Percentiles rank a stretch among this genome's conserved stretches.
These are phyloP conservation scores for Orobanche coerulescens DNA, from an alignment of 257 asterid species.

Conservation along the genomic window DNA sequence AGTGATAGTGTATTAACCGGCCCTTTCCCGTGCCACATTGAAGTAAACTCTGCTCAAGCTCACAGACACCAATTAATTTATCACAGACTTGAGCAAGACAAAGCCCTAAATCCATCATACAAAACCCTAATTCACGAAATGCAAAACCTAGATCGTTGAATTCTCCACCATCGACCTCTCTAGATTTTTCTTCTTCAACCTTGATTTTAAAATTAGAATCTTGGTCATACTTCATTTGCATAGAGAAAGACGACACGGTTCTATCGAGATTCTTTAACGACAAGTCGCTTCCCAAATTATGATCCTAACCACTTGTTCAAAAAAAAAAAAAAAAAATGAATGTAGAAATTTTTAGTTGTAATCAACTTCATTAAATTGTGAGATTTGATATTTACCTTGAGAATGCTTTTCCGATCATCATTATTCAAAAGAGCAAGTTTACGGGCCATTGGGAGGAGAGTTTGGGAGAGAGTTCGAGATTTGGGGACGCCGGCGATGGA, in stretches of 20 bases:
- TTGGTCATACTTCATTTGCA: conserved; percentile 63
- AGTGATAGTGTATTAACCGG: conserved; percentile 81
- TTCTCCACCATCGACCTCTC: conserved; percentile 24
- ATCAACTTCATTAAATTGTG: neutral
- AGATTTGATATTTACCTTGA: conserved; percentile 47
- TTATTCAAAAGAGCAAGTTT: conserved; percentile 58
- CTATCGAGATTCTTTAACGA: conserved; percentile 57
- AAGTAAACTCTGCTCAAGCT: conserved; percentile 68
- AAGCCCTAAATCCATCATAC: conserved; percentile 78
- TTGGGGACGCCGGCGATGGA: conserved; percentile 52
- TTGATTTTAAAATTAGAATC: conserved; percentile 19
- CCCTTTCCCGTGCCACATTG: conserved; percentile 72
- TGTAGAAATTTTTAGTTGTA: neutral
- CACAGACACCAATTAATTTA: conserved; percentile 45
- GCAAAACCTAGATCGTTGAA: conserved; percentile 45
- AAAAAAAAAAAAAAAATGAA: neutral
- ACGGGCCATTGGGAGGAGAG: conserved; percentile 67
- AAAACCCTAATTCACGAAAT: conserved; percentile 53
- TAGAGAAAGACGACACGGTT: conserved; percentile 75
- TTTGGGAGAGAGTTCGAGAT: conserved; percentile 39
- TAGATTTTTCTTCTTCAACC: conserved; percentile 1
- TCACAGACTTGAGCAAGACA: conserved; percentile 69
- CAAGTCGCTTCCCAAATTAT: conserved; percentile 80
- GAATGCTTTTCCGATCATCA: conserved; percentile 56
- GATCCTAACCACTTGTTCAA: conserved; percentile 44